Evolutionary conservation across 257 asterid species (phyloP).

Genomic region (Solanum pennellii): DNA sequence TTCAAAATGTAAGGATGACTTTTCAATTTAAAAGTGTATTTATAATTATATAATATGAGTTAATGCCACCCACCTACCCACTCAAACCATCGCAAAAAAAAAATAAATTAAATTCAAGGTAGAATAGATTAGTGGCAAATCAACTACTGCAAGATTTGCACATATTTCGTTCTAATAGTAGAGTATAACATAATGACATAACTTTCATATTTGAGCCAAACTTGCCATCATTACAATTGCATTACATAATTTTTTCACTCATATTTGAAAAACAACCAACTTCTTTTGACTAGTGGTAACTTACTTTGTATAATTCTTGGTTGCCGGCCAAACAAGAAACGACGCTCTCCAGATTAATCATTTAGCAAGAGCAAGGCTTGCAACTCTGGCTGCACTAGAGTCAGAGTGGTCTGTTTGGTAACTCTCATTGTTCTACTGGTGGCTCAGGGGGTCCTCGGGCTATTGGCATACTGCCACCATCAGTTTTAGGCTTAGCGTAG

Average conservation of each 20-base stretch:
- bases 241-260: neutral
- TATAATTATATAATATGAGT: neutral
- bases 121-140: neutral
- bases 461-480: conserved; percentile 35
- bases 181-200: neutral
- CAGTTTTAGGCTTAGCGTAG: conserved; percentile 55
- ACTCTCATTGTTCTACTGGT: conserved; percentile 13
- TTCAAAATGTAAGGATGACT: neutral
- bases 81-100: neutral
- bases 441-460: conserved; percentile 87
- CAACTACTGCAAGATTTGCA: neutral
- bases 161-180: neutral
- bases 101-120: neutral
- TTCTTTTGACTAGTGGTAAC: neutral
- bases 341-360: neutral
- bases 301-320: neutral
- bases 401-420: neutral
- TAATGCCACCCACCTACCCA: neutral
- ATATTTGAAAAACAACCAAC: neutral
- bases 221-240: neutral
- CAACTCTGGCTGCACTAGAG: neutral
- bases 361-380: neutral
- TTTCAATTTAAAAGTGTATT: neutral
- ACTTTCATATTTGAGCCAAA: neutral
- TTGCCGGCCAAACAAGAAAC: neutral